Evolutionary conservation across 192 early-diverging fungal species (phyloP).

Genomic region (Podila epicladia): DNA sequence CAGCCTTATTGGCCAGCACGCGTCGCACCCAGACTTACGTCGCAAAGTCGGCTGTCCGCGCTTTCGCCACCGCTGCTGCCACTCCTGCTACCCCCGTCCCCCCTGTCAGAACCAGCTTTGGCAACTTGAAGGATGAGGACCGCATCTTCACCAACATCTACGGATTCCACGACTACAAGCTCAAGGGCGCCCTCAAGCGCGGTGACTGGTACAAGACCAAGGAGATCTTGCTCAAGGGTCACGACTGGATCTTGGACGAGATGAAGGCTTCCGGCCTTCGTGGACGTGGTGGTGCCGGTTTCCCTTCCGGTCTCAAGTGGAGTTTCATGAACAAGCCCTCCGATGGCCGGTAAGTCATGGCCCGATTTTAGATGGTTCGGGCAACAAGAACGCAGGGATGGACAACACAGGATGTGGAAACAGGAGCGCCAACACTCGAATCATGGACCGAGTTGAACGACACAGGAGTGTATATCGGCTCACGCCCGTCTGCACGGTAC

Average conservation of each 20-base stretch:
- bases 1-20: slow-evolving; percentile 34
- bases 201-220: slow-evolving; percentile 99
- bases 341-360: slow-evolving; percentile 68
- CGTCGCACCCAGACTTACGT: slow-evolving; percentile 49
- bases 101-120: slow-evolving; percentile 63
- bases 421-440: not conserved
- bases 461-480: too few relatives aligned
- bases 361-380: too few relatives aligned
- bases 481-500: too few relatives aligned
- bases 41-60: slow-evolving; percentile 31
- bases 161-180: slow-evolving; percentile 87
- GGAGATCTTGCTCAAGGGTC: slow-evolving; percentile 95
- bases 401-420: not conserved
- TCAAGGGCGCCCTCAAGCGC: slow-evolving; percentile 91
- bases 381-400: too few relatives aligned
- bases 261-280: slow-evolving; percentile 95
- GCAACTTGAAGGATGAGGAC: slow-evolving; percentile 87
- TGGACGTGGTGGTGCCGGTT: slow-evolving; percentile 97
- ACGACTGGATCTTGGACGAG: slow-evolving; percentile 98
- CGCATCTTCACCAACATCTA: slow-evolving; percentile 99
- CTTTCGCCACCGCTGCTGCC: slow-evolving; percentile 30
- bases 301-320: slow-evolving; percentile 98
- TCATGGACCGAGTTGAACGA: too few relatives aligned
- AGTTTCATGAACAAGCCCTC: slow-evolving; percentile 98
- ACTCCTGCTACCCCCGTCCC: slow-evolving; percentile 43